Conservation (phyloP, 805 yeast genomes). For the Saccharomycopsis guyanensis region DNA sequence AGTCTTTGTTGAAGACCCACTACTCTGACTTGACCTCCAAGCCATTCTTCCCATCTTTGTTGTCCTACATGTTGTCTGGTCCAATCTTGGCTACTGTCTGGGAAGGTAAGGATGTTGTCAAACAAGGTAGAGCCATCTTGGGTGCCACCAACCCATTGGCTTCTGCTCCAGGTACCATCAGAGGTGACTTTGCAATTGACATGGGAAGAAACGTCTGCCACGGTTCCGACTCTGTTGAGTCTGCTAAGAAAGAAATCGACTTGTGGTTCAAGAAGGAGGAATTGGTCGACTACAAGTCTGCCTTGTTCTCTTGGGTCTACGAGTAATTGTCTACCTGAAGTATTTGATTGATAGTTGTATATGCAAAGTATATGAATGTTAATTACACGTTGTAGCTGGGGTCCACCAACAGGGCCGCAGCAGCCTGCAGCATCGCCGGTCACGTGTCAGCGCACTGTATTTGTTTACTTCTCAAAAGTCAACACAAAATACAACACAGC, state of each 20-base stretch:
- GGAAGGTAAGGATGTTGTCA: slow-evolving; percentile 99
- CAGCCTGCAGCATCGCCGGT: too few species aligned
- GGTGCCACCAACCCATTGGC: slow-evolving; percentile 99
- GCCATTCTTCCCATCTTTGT: slow-evolving; percentile 97
- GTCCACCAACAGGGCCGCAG: too few species aligned
- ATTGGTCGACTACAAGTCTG: slow-evolving; percentile 83
- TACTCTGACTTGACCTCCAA: slow-evolving; percentile 91
- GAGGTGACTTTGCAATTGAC: slow-evolving; percentile 98
- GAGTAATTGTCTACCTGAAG: too few species aligned
- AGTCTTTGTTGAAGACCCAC: slow-evolving; percentile 82
- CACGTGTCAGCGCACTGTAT: too few species aligned
- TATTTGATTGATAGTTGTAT: too few species aligned
- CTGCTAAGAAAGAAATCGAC: slow-evolving; percentile 90
- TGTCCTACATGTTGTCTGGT: slow-evolving; percentile 95
- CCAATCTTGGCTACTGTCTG: slow-evolving; percentile 98
- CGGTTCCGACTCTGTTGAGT: slow-evolving; percentile 99
- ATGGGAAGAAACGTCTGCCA: slow-evolving; percentile 99
- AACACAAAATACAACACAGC: neutral
- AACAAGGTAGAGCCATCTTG: slow-evolving; percentile 93
- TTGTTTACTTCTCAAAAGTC: neutral
- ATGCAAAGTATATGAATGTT: too few species aligned
- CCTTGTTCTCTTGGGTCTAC: slow-evolving; percentile 85
- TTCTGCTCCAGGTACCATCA: slow-evolving; percentile 98
- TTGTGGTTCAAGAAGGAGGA: slow-evolving; percentile 99
- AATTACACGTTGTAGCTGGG: too few species aligned